A percentile compares a stretch with the other conserved stretches of the same genome.
Evolutionary conservation across 495 filamentous ascomycete genomes (phyloP).

Genomic region (Penicillium paradoxum): DNA sequence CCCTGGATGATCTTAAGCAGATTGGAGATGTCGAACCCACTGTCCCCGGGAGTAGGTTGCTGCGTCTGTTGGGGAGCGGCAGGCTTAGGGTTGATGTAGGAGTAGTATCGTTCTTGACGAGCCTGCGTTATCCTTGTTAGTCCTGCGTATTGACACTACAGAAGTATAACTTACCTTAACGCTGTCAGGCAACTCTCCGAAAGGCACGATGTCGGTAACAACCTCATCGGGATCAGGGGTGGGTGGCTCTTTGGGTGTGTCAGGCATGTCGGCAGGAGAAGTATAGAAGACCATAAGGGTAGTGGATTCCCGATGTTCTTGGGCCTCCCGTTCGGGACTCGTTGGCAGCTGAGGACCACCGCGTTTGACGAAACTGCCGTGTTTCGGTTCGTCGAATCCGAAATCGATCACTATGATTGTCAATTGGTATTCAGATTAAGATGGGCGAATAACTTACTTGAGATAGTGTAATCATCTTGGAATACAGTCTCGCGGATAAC

Average conservation of each 20-base stretch:
- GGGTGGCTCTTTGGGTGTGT: conserved; percentile 68
- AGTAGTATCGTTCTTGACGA: conserved; percentile 44
- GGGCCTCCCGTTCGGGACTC: conserved; percentile 62
- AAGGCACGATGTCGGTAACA: conserved; percentile 31
- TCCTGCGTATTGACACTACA: not conserved
- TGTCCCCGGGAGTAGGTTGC: conserved; percentile 16
- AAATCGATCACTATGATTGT: conserved; percentile 50
- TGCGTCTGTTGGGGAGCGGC: conserved; percentile 22
- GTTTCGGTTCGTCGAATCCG: conserved; percentile 41
- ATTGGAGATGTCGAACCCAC: conserved; percentile 42
- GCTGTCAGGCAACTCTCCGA: conserved; percentile 46
- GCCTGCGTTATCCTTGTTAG: conserved; percentile 23
- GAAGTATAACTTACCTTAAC: conserved; percentile 37
- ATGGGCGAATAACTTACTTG: conserved; percentile 25
- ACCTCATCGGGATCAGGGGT: conserved; percentile 37
- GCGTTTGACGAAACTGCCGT: conserved; percentile 54
- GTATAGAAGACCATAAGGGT: conserved; percentile 83
- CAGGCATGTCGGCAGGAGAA: conserved; percentile 66
- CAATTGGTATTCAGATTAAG: conserved; percentile 11
- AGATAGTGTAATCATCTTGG: conserved; percentile 40
- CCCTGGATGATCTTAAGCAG: conserved; percentile 45
- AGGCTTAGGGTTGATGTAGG: conserved; percentile 35
- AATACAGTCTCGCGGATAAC: conserved; percentile 43
- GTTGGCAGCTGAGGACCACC: conserved; percentile 55
- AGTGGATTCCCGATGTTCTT: conserved; percentile 66